Base-by-base conservation (phyloP, 2,329 filamentous ascomycete species). In the Hypoxylon sp. region DNA sequence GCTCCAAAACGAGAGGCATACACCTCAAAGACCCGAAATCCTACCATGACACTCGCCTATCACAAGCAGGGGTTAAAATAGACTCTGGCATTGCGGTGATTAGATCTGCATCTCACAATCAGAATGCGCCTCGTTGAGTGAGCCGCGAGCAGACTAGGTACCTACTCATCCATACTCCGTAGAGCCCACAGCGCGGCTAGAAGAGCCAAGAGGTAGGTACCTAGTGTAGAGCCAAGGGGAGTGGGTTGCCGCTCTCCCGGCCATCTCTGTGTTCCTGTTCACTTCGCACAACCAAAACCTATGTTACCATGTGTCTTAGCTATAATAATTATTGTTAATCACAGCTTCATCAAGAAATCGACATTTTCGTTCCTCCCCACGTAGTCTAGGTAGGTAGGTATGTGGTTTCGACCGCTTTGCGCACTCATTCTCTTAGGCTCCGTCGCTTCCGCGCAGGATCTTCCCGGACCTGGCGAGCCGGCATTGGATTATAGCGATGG, bases 401-500 rank as follows among this genome's bases (percentile, higher is more conserved):
- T 70, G 68, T 65, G 62, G 65, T 65, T 58, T 62, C 28, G 59
- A 38, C 60, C 66, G 50, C 55, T 73, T 19, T 57, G 49, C n/a
- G 41, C 65, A 36, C 53, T 69, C 57, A 7, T 57, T 7, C 43
- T 50, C 28, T 14, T 69, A 51, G 52, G 60, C 53, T 55, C 64
- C 2, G 10, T 55, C 17, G 38, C 45, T 61, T 59, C 52, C n/a
- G 63, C 48, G n/a, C 60, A 65, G 19, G 61, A 71, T 62, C 61
- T 70, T 9, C 70, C 73, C 30, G 50, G 56, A 2, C 72, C 73
- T 9, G 73, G 73, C 2, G n/a, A 70, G 21, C 69, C 68, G 17
- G 70, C 73, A 7, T 53, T 59, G 5, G n/a, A 48, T 1, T 75
- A 73, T 43, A 41, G 43, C 3, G 69, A 75, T 68, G 73, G 73